Evolutionary conservation across 2,329 filamentous ascomycete genomes (phyloP), one percentile per base, ranked within the genome.

Genomic region (Fusarium sp.): DNA sequence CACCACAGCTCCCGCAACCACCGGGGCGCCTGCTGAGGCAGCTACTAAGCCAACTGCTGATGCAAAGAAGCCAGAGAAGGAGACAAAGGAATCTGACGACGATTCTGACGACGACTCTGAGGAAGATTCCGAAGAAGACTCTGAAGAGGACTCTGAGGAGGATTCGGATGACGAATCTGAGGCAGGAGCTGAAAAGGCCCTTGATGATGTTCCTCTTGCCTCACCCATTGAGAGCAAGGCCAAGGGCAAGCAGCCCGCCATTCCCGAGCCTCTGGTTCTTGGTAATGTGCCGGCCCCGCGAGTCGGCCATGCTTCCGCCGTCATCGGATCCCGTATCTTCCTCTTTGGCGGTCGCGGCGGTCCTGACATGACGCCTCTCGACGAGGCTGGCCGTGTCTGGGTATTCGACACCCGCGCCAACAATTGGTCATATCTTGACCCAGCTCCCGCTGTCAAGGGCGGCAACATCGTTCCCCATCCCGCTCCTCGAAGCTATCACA

Each of bases 281-380:
- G 83, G 82, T 31, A 80, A 87, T 35, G 86, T 93, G 1, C 94
- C 94, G 1, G 82, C 86, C 2, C 87, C 94, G 3, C 90, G 95
- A 22, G 90, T 95, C 3, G 95, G 95, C 22, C 90, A 94, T 75
- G 92, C 94, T 37, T 90, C 92, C 0, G 89, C 92, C 14, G 88
- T 91, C 1, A 89, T 97, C 67, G 88, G 91, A 67, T 88, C 88
- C 52, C 91, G 91, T 24, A 91, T 97, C 77, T 96, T 96, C 83
- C 74, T 97, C 48, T 97, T 95, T 82, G 95, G 94, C 57, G 95
- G 95, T 11, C 91, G 94, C 52, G 92, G 92, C 37, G 93, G 93
- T 0, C 83, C 87, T 4, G 90, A 90, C 31, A 92, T 94, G 89
- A 85, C 88, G 2, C 91, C 94, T 1, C 86, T 97, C 13, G 90